phyloP scores from a whole-genome alignment of 768 basidiomycete genomes.

The Xerocomellus chrysenteron region DNA sequence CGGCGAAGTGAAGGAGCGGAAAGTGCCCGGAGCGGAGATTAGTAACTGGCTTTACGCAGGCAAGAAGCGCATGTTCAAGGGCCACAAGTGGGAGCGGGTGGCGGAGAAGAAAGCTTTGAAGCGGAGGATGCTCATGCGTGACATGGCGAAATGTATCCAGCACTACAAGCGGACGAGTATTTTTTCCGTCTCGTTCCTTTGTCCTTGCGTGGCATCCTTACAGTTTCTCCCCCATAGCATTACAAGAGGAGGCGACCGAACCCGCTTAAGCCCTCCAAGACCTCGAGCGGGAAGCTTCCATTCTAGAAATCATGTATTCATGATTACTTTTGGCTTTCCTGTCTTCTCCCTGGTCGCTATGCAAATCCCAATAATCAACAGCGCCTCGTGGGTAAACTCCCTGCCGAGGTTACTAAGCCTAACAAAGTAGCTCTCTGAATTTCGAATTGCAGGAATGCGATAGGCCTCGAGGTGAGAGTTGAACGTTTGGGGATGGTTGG shows the following conservation, averaged over 20 bases:
- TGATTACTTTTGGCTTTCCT: background rate
- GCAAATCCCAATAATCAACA: background rate
- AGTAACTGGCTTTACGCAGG: slow-evolving; percentile 70
- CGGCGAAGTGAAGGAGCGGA: slow-evolving; percentile 38
- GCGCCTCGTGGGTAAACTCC: background rate
- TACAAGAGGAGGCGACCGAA: slow-evolving; percentile 46
- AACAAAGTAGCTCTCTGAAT: background rate
- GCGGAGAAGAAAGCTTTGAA: slow-evolving; percentile 46
- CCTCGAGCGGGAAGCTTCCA: slow-evolving; percentile 51
- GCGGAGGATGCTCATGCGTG: slow-evolving; percentile 58
- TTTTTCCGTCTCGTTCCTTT: background rate
- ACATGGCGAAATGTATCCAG: slow-evolving; percentile 65
- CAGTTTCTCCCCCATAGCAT: slow-evolving; percentile 12
- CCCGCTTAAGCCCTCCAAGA: slow-evolving; percentile 56
- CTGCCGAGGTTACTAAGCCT: background rate
- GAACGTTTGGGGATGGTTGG: no score
- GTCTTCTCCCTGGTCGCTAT: background rate
- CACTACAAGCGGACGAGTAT: slow-evolving; percentile 63
- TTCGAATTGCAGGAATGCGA: background rate
- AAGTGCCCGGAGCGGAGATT: slow-evolving; percentile 48
- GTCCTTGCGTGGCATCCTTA: background rate
- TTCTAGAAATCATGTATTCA: slow-evolving; percentile 43
- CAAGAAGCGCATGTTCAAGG: slow-evolving; percentile 89
- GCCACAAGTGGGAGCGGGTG: slow-evolving; percentile 81
- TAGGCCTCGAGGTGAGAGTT: background rate